phyloP scores from a whole-genome alignment of 2,329 filamentous ascomycete species.

The Neobulgaria alba region DNA sequence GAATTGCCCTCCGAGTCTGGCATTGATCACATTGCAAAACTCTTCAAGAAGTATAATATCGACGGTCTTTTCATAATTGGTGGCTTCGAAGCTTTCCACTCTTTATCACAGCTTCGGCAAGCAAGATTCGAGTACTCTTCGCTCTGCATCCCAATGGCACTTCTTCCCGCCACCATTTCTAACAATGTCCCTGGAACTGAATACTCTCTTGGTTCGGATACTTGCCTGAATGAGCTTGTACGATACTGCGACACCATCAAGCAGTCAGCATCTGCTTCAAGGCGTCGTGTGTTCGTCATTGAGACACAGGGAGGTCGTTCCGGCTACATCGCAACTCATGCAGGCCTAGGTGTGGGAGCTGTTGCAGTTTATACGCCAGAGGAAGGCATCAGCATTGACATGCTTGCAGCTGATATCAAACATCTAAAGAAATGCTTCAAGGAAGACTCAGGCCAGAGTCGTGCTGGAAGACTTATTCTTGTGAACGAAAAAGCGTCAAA shows the following conservation, averaged over 20 bases:
- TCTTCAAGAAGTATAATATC: slow-evolving; percentile 80
- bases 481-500: slow-evolving; percentile 89
- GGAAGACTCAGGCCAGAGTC: slow-evolving; percentile 76
- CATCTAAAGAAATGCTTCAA: slow-evolving; percentile 80
- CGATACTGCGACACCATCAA: slow-evolving; percentile 96
- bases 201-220: slow-evolving; percentile 94
- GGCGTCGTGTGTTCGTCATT: slow-evolving; percentile 91
- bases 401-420: slow-evolving; percentile 83
- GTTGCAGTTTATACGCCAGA: slow-evolving; percentile 94
- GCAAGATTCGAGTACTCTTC: slow-evolving; percentile 70
- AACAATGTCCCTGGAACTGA: slow-evolving; percentile 98
- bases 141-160: slow-evolving; percentile 84
- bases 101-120: slow-evolving; percentile 77
- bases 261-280: slow-evolving; percentile 88
- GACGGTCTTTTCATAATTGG: slow-evolving; percentile 88
- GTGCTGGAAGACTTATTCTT: slow-evolving; percentile 90
- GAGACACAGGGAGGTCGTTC: slow-evolving; percentile 95
- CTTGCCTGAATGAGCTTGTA: slow-evolving; percentile 90
- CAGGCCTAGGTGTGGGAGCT: slow-evolving; percentile 84
- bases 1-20: slow-evolving; percentile 80
- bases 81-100: slow-evolving; percentile 94
- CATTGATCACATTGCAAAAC: slow-evolving; percentile 70
- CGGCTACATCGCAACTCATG: slow-evolving; percentile 86
- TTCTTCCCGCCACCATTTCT: slow-evolving; percentile 93
- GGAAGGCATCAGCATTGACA: slow-evolving; percentile 88